Evolutionary conservation across 768 basidiomycete species (phyloP), one percentile per base, ranked within the genome.

Genomic region (Candolleomyces efflorescens): DNA sequence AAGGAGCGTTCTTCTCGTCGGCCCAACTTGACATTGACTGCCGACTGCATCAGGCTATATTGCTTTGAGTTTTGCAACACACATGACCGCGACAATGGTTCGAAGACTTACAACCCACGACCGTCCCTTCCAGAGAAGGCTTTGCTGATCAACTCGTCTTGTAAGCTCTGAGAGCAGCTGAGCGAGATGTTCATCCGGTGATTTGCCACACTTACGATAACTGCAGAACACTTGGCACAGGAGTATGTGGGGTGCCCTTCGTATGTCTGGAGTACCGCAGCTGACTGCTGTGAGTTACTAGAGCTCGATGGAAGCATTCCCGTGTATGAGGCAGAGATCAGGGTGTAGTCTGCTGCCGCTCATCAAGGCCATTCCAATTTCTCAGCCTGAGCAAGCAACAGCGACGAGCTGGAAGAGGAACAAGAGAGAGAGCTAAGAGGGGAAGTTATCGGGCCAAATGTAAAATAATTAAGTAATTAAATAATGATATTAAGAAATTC

Each of bases 71-170:
- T 5, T 17, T 5, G 7, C 20, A 11, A 26, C 27, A 18, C 5
- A 13, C n/a, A n/a, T n/a, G n/a, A n/a, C n/a, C n/a, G 18, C 39
- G 13, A 32, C 12, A n/a, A 26, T 20, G n/a, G 15, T 27, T 18
- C 17, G 6, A 60, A 39, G 37, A 82, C 89, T 69, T 63, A 85
- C 90, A 84, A 92, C 65, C 90, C 90, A 58, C 88, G 77, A 2
- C 90, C 90, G 48, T 93, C 91, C 64, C 91, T 75, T 5, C 90
- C 90, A 24, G 89, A 87, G 73, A 93, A 93, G 0, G 89, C 75
- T 66, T 92, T 93, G 75, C 88, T 90, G 59, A 93, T 90, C 20
- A 92, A 71, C 63, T 92, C 90, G 62, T 93, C 91, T 68, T 92
- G 90, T 15, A 93, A 76, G 20, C 86, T 82, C 90, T 92, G 60